Evolutionary conservation across 148 eudicot species (phyloP), one percentile per base, ranked within the genome.

Genomic region (Cornus kousa): DNA sequence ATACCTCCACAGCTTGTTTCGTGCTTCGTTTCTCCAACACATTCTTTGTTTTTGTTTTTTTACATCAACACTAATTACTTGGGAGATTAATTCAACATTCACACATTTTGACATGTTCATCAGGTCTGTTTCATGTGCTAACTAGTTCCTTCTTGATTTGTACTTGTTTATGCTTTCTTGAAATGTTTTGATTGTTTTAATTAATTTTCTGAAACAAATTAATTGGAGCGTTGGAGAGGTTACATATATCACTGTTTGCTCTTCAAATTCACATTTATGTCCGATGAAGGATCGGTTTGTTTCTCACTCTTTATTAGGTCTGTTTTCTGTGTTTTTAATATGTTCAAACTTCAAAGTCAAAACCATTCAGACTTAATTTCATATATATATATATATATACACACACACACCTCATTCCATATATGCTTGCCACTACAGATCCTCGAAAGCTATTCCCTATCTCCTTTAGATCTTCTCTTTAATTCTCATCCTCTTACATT

Each of bases 241-340:
- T 35, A 14, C 43, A 2, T 33, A 20, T 9, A 31, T 69, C 72
- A 16, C 43, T 35, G 48, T 69, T 69, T 53, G 4, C 46, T 37
- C 48, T 19, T 35, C 72, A 74, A 74, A 9, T 7, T 74, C 33
- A 22, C 68, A 74, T 62, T 75, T 62, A 75, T 75, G 7, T 43
- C 48, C 6, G 55, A 60, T 75, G 22, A 31, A 28, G 28, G 28
- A 53, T n/a, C 33, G 22, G 10, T 39, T 5, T 39, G 59, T 22
- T 62, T 37, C 68, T 14, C 32, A 31, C 24, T 65, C 17, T 40
- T n/a, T 24, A 24, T 65, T 66, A 43, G 71, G 12, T 66, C 59
- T 65, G 60, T 46, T 43, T 40, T 24, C 7, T 31, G 33, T 39
- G 28, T 2, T 57, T 9, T 35, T 59, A 33, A 67, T 35, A 48